A percentile compares a stretch with the other conserved stretches of the same genome.
Evolutionary conservation across 2,329 filamentous ascomycete genomes (phyloP).

Genomic region (Tolypocladium paradoxum): DNA sequence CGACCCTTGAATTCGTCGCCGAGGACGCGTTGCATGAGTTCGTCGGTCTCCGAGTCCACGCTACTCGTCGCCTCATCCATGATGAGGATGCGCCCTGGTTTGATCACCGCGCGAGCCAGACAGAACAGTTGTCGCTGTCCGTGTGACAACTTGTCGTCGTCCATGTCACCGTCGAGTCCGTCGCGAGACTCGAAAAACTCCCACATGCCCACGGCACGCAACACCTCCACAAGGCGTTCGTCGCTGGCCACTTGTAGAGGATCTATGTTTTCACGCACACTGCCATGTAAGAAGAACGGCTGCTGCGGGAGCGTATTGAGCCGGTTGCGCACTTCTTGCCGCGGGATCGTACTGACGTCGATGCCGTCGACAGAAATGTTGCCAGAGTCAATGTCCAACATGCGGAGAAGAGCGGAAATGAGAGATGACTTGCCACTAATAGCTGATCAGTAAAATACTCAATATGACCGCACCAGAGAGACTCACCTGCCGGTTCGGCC

Average conservation of each 20-base stretch:
- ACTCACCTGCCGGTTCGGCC: slow-evolving; percentile 30
- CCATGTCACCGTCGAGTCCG: slow-evolving; percentile 24
- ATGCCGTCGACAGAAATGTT: slow-evolving; percentile 33
- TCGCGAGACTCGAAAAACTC: slow-evolving; percentile 25
- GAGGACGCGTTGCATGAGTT: slow-evolving; percentile 21
- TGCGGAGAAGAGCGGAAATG: slow-evolving; percentile 32
- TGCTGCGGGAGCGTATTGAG: slow-evolving; percentile 40
- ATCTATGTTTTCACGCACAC: slow-evolving; percentile 37
- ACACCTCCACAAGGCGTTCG: slow-evolving; percentile 27
- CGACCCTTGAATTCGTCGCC: slow-evolving; percentile 23
- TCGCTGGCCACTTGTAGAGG: slow-evolving; percentile 26
- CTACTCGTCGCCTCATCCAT: slow-evolving; percentile 27
- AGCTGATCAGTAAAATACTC: slow-evolving; percentile 7
- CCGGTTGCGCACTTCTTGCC: slow-evolving; percentile 11
- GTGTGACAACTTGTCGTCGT: slow-evolving; percentile 21
- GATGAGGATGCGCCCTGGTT: slow-evolving; percentile 22
- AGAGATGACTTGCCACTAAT: slow-evolving; percentile 23
- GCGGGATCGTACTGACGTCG: slow-evolving; percentile 16
- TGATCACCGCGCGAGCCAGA: slow-evolving; percentile 23
- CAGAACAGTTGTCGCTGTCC: slow-evolving; percentile 36
- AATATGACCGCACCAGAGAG: not conserved
- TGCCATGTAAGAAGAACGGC: slow-evolving; percentile 36
- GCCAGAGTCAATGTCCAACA: slow-evolving; percentile 31
- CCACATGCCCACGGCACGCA: slow-evolving; percentile 34
- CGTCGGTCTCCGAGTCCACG: slow-evolving; percentile 23